Evolutionary conservation across 129 eudicot species (phyloP), one percentile per base, ranked within the genome.

Genomic region (Tanacetum coccineum): DNA sequence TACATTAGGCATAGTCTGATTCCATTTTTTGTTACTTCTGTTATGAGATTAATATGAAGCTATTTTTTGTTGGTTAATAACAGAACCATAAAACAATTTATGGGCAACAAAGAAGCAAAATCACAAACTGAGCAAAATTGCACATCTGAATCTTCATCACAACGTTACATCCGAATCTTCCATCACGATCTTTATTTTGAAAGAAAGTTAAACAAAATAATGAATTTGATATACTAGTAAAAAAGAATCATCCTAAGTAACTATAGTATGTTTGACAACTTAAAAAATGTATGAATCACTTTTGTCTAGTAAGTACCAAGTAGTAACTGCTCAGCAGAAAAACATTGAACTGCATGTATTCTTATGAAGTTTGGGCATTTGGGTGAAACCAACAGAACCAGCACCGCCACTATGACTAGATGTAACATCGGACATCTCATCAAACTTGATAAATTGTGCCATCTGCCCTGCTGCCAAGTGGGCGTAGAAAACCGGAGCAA

Each of bases 401-500:
- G 75, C 87, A 6, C 81, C 64, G 3, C 65, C 71, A 53, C 64
- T 65, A 45, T 79, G 87, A 59, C 85, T 73, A 3, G 91, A 86
- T 2, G 85, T 64, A 0, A 76, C 67, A 25, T 90, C 97, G 0
- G 95, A 81, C 21, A 36, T 4, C 11, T 90, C 91, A 4, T 87
- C 95, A 18, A 87, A 82, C 72, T 90, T 90, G 19, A 87, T 64
- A 14, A 82, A 84, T 48, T 90, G 95, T 0, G 80, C 79, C 89
- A 90, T 60, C 76, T 90, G 97, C 7, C 77, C 63, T 0, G 91
- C 97, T 0, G 92, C 91, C 72, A 90, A 58, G 61, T 90, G 97
- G 6, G 97, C 97, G 22, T 87, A 82, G 61, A 88, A 88, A 2
- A 88, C 71, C 0, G 88, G 96, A 70, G 96, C 95, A 72, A 87